phyloP scores from a whole-genome alignment of 148 eudicot species.

The Rhododendron ovatum region DNA sequence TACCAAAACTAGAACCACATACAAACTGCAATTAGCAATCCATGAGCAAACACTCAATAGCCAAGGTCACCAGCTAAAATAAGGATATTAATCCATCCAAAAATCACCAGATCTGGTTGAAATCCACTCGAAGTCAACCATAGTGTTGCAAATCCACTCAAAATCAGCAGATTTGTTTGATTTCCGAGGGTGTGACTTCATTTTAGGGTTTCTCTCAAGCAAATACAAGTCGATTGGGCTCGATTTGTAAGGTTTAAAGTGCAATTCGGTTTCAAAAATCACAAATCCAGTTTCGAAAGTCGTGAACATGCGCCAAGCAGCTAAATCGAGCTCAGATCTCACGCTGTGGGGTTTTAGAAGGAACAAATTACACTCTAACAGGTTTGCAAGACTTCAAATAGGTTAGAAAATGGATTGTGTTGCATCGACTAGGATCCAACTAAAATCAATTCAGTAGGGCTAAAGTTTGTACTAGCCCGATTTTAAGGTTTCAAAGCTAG shows the following conservation, averaged over 20 bases:
- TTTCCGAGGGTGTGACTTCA: background rate
- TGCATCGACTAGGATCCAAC: background rate
- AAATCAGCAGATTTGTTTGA: too few species aligned
- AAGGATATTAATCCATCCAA: background rate
- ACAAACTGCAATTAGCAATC: background rate
- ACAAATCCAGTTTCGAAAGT: background rate
- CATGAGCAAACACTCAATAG: background rate
- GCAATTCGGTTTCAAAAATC: background rate
- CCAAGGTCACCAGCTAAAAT: background rate
- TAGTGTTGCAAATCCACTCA: background rate
- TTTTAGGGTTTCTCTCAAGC: background rate
- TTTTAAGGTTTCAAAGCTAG: background rate
- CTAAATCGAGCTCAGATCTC: background rate
- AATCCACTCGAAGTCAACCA: background rate
- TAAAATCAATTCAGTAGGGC: background rate
- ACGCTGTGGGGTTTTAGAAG: too few species aligned
- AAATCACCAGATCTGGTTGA: background rate
- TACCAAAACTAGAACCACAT: background rate
- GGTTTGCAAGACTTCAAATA: background rate
- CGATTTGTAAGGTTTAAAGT: background rate
- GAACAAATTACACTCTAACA: background rate
- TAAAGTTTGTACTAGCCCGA: background rate
- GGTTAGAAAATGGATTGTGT: background rate
- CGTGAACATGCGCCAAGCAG: background rate
- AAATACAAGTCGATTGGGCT: background rate